Evolutionary conservation across 23 red algal species (phyloP), one percentile per base, ranked within the genome.

Genomic region (Gracilariopsis chorda): DNA sequence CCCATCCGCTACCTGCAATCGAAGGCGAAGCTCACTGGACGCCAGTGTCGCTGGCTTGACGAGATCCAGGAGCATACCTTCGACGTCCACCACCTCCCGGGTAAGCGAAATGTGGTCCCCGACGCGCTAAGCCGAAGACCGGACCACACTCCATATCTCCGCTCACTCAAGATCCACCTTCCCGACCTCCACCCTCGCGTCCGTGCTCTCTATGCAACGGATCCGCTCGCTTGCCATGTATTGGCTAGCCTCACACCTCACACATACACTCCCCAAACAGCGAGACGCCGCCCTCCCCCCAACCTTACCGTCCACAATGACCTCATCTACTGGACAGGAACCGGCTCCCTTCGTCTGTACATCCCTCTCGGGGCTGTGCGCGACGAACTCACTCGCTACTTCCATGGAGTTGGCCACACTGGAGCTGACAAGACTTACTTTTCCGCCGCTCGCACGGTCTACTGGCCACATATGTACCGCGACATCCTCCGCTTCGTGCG

Each of bases 1-100:
- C 81, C 81, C 3, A 86, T 86, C 0, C 0, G 58, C 42, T 86
- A 86, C 59, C 36, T 69, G 28, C 57, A 86, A 27, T 65, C 81
- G 1, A 86, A 86, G 39, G 52, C 56, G 10, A 67, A 53, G 28
- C 59, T 86, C 9, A n/a, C 59, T 48, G 24, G 58, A 14, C 0
- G 81, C 0, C 55, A 86, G 29, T 47, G 36, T 1, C 47, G 81
- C 6, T 86, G 81, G 56, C 3, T 86, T 12, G 58, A 71, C 35
- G 81, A 86, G 33, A 51, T 70, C 0, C 55, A 86, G 60, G 29
- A 48, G 16, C 69, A 47, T 47, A 17, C 19, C 7, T 86, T 49
- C 24, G 35, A 86, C 11, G 28, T 86, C 4, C 10, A 14, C 12
- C 0, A 70, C 24, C 33, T 86, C 11, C 37, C 58, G 8, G 81